Evolutionary conservation across 2,329 filamentous ascomycete genomes (phyloP).

Genomic region (Diaporthe aspalathi): DNA sequence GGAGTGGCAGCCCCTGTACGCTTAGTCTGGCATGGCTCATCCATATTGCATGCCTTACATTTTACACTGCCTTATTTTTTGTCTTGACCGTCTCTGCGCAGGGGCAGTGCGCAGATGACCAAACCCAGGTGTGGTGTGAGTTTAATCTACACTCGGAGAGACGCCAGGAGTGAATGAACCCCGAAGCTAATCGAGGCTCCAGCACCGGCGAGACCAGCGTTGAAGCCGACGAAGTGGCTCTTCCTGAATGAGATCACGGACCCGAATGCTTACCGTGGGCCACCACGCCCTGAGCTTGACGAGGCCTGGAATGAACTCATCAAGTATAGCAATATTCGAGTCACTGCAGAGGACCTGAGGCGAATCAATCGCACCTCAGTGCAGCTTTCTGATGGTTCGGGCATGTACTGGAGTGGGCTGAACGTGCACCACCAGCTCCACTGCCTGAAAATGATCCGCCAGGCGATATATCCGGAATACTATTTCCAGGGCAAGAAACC

Average conservation of each 20-base stretch:
- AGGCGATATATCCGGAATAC: neutral
- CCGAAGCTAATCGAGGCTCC: neutral
- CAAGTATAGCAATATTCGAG: neutral
- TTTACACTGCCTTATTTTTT: neutral
- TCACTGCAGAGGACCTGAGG: neutral
- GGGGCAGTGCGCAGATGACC: neutral
- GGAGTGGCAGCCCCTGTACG: neutral
- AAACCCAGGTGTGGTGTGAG: neutral
- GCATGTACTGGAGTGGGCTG: neutral
- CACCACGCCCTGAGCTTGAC: neutral
- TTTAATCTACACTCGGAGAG: neutral
- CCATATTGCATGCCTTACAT: neutral
- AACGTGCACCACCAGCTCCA: neutral
- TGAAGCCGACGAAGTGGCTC: neutral
- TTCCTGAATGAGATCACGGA: neutral
- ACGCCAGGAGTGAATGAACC: neutral
- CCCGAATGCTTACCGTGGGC: neutral
- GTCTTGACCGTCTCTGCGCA: neutral
- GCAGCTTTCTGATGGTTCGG: neutral
- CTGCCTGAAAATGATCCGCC: neutral
- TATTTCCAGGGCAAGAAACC: neutral
- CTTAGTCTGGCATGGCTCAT: neutral
- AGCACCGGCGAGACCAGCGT: neutral
- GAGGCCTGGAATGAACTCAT: neutral
- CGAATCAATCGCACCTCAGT: neutral